Percentiles rank a stretch among this genome's conserved stretches.
These are phyloP conservation scores for Thoreauomyces humboldtii DNA, from an alignment of 192 early-diverging fungal species.

Conservation along the genomic window DNA sequence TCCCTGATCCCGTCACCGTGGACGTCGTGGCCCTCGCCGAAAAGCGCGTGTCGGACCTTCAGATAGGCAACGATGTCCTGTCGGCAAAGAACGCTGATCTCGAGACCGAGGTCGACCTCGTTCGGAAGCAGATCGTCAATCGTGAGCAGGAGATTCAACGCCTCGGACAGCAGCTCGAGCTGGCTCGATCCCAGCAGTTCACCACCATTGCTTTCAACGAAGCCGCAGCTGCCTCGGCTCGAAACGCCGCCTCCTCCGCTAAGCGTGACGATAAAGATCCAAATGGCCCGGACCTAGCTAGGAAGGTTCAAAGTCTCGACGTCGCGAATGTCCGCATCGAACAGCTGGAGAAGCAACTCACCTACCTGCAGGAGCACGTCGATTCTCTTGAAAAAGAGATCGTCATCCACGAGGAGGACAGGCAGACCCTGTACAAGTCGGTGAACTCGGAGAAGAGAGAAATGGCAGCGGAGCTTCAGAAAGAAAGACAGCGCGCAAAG, in stretches of 20 bases:
- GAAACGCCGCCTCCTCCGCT: neutral
- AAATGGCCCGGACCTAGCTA: too few relatives aligned
- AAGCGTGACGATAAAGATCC: neutral
- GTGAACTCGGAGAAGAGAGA: constrained; percentile 29
- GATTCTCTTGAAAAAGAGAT: constrained; percentile 47
- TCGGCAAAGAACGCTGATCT: constrained; percentile 39
- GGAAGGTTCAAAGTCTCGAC: constrained; percentile 22
- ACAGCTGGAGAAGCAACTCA: constrained; percentile 53
- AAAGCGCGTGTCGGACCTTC: constrained; percentile 28
- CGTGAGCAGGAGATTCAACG: constrained; percentile 53
- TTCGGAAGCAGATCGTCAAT: constrained; percentile 38
- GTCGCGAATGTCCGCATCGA: constrained; percentile 47
- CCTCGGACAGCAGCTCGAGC: constrained; percentile 46
- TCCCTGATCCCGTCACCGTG: constrained; percentile 38
- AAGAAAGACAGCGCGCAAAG: constrained; percentile 25
- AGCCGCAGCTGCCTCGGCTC: neutral
- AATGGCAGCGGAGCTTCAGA: constrained; percentile 29
- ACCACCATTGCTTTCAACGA: constrained; percentile 11
- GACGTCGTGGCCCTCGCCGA: constrained; percentile 41
- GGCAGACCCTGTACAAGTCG: constrained; percentile 17
- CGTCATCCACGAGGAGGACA: constrained; percentile 20
- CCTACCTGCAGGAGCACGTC: constrained; percentile 53
- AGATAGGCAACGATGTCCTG: constrained; percentile 27
- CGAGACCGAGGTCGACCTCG: constrained; percentile 42
- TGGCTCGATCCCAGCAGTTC: constrained; percentile 50